These are phyloP conservation scores for Mycena polygramma DNA, from an alignment of 768 basidiomycete species.

Conservation along the genomic window DNA sequence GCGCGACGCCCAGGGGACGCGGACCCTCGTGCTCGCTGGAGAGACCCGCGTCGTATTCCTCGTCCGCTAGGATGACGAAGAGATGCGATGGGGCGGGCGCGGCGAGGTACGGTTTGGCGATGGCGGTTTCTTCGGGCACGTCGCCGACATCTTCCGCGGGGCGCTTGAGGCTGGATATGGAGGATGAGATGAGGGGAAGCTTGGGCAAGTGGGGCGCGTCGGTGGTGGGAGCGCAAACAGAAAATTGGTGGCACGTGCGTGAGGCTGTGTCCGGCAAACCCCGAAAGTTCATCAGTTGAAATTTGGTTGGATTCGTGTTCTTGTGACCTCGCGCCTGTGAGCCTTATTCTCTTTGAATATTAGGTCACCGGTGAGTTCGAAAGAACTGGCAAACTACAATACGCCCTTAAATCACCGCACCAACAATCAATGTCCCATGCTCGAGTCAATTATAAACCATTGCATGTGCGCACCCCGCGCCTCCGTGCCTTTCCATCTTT, in stretches of 20 bases:
- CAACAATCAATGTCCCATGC: no score
- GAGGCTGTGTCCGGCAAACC: neutral
- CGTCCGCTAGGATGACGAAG: neutral
- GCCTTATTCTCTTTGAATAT: no score
- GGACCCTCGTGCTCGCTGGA: slow-evolving; percentile 14
- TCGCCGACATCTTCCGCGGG: neutral
- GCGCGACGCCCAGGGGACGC: slow-evolving; percentile 24
- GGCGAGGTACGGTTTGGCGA: neutral
- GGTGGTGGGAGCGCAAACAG: neutral
- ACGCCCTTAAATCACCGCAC: no score
- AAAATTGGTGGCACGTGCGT: neutral
- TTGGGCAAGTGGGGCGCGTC: neutral
- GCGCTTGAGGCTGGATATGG: neutral
- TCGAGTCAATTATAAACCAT: no score
- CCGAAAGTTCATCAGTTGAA: neutral
- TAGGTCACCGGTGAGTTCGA: no score
- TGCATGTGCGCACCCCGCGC: no score
- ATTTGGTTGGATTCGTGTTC: no score
- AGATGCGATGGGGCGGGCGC: neutral
- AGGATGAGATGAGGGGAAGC: neutral
- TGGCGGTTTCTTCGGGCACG: neutral
- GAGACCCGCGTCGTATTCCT: slow-evolving; percentile 13
- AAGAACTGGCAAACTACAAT: no score
- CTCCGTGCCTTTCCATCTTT: no score
- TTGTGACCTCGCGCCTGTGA: no score